Percentiles rank a stretch among this genome's conserved stretches.
Conservation (phyloP, 2,329 filamentous ascomycete genomes). For the Lecanicillium sp. region DNA sequence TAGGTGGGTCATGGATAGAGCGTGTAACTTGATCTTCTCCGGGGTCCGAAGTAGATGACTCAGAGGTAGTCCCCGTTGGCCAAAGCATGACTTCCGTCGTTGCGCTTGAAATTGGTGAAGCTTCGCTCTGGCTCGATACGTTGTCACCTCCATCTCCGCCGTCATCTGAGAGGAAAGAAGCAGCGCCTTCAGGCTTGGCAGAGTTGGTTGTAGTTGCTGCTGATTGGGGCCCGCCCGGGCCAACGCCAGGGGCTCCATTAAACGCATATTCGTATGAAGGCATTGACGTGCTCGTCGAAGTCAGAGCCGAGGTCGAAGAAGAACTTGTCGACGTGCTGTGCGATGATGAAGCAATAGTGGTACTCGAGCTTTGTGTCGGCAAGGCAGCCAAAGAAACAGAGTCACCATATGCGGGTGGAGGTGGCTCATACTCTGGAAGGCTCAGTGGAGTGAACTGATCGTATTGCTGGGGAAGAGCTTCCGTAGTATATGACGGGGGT, state of each 20-base stretch:
- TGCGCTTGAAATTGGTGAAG: no score
- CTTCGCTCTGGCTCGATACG: conserved; percentile 1
- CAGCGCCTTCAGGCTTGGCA: not conserved
- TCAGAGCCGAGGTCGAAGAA: not conserved
- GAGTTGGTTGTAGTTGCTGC: not conserved
- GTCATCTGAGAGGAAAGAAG: conserved; percentile 3
- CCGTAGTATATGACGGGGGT: not conserved
- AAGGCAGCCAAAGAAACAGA: not conserved
- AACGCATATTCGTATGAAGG: no score
- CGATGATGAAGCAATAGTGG: not conserved
- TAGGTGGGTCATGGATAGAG: conserved; percentile 3
- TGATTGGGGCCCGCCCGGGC: not conserved
- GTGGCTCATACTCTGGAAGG: not conserved
- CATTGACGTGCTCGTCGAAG: not conserved
- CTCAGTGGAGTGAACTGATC: not conserved
- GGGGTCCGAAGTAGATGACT: no score
- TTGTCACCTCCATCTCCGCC: conserved; percentile 1
- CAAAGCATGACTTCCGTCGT: no score
- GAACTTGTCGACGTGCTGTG: not conserved
- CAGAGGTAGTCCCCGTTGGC: no score
- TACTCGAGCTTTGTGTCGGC: not conserved
- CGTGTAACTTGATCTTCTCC: no score
- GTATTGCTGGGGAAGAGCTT: not conserved
- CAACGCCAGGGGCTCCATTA: no score
- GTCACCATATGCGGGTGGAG: not conserved